Base-by-base conservation (phyloP, 176 grass and related monocot species). In the Triticum aestivum region DNA sequence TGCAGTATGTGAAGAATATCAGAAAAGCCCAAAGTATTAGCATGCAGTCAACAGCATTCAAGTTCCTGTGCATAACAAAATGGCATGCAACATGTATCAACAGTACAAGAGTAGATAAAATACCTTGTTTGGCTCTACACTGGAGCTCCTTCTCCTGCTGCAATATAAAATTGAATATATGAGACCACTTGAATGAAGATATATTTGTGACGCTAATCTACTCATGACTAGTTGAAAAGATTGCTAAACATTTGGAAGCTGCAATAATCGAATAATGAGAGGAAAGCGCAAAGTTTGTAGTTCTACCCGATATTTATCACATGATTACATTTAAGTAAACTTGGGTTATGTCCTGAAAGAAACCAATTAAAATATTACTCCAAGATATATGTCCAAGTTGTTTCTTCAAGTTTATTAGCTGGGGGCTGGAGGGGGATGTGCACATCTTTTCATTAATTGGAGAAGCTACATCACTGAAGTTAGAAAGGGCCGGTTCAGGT, bases 81-180 rank as follows among this genome's bases (percentile, higher is more conserved):
- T 33, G 21, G 14, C 44, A 75, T 52, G 8, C 18, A 18, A 80
- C 21, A 67, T 56, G 47, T 80, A 69, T 67, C 24, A 68, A 23
- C 26, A 84, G 6, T 29, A 45, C 66, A 51, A 69, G 61, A 79
- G 49, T 61, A 84, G 59, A 81, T 45, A 49, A 61, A 47, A 12
- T 63, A 93, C 91, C 91, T 76, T 90, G 69, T 88, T 90, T 69
- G 80, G 27, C 44, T 90, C 86, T 64, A 73, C 2, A 39, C 61
- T 81, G 67, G 88, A 45, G 21, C 20, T 86, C 82, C 88, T 90
- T 83, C 86, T 90, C 79, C 88, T 88, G 58, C 88, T 90, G 65
- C 61, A 69, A 82, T 66, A 83, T 66, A 83, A 61, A 41, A 78
- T 85, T 23, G 8, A 34, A 69, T 18, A 62, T 21, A 77, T 89